Evolutionary conservation across 225 moss, liverwort and hornwort genomes (phyloP).

Genomic region (Ulota crispa): DNA sequence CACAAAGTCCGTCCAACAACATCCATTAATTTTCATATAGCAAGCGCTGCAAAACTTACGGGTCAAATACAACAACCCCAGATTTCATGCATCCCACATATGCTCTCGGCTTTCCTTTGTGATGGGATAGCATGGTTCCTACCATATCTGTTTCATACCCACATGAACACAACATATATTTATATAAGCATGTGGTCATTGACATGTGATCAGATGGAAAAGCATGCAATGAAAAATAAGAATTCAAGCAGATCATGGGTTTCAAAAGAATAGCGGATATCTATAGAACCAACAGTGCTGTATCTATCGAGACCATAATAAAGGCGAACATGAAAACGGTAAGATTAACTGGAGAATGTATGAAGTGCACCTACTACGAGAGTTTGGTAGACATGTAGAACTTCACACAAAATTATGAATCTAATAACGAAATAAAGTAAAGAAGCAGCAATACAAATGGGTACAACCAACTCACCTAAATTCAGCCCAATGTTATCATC

Average conservation of each 20-base stretch:
- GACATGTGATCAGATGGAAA: constrained; percentile 1
- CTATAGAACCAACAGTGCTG: not conserved
- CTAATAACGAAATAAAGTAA: not conserved
- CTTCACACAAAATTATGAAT: not conserved
- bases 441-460: constrained; percentile 9
- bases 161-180: constrained; percentile 3
- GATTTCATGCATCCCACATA: constrained; percentile 76
- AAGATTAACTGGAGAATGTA: constrained; percentile 2
- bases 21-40: not conserved
- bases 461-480: constrained; percentile 61
- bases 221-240: constrained; percentile 10
- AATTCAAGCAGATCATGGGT: not conserved
- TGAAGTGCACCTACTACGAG: not conserved
- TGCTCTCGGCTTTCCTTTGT: constrained; percentile 54
- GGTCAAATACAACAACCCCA: constrained; percentile 57
- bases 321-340: not conserved
- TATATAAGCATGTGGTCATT: not conserved
- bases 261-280: not conserved
- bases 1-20: not conserved
- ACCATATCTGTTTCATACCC: constrained; percentile 49
- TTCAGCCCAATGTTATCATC: constrained; percentile 85
- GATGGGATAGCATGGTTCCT: constrained; percentile 42
- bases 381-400: not conserved
- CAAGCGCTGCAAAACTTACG: constrained; percentile 43
- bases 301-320: not conserved